These are phyloP conservation scores for Hericium erinaceus DNA, from an alignment of 768 basidiomycete species.

Conservation along the genomic window DNA sequence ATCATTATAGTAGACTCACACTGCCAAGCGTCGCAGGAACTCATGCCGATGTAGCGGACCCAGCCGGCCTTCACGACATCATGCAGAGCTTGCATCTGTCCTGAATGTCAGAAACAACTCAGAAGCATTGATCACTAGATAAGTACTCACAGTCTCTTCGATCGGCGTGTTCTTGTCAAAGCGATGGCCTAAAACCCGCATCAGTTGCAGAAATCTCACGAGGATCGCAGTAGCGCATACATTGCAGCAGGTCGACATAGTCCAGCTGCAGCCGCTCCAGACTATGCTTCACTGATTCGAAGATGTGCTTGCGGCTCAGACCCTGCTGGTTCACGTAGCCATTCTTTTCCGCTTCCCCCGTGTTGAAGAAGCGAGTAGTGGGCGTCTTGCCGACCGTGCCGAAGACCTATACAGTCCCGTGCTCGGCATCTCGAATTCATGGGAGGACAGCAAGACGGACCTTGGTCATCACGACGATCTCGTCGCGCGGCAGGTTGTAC, in stretches of 20 bases:
- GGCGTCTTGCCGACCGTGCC: background rate
- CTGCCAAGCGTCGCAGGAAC: conserved; percentile 20
- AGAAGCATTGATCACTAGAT: background rate
- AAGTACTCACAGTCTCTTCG: background rate
- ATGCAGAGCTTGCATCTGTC: conserved; percentile 29
- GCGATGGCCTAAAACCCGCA: conserved; percentile 12
- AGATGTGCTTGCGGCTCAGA: conserved; percentile 47
- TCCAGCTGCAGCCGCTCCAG: conserved; percentile 34
- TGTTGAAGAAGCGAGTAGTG: conserved; percentile 10
- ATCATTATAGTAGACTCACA: conserved; percentile 4
- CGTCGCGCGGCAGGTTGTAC: conserved; percentile 31
- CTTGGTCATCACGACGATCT: conserved; percentile 41
- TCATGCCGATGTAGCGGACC: conserved; percentile 27
- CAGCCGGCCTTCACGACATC: conserved; percentile 31
- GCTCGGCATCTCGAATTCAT: too few relatives aligned
- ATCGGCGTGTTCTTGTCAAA: conserved; percentile 26
- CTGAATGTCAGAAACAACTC: background rate
- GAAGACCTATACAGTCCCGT: background rate
- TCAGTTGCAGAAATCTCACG: background rate
- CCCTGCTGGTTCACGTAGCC: conserved; percentile 29
- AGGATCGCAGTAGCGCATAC: conserved; percentile 10
- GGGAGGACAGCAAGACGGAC: conserved; percentile 10
- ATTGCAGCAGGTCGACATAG: conserved; percentile 52
- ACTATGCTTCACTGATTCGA: conserved; percentile 56
- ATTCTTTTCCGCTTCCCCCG: conserved; percentile 13